Conservation (phyloP, 2,329 filamentous ascomycete species). For the Aureobasidium mangrovei region DNA sequence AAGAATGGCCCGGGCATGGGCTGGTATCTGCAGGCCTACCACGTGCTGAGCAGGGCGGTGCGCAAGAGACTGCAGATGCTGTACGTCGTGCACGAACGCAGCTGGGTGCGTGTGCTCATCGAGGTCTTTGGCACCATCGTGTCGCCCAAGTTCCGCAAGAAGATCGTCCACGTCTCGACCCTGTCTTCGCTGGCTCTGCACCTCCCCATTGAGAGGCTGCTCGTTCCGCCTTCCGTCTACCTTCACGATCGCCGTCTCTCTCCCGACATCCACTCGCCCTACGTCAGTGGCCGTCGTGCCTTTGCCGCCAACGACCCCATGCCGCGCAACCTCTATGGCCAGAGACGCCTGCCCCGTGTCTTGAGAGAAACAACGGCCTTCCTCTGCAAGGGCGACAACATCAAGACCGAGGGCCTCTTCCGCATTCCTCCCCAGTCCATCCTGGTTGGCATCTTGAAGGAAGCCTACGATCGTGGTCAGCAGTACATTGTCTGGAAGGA, state of each 20-base stretch:
- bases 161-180: constrained; percentile 48
- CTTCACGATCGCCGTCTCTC: constrained; percentile 44
- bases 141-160: constrained; percentile 48
- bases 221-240: constrained; percentile 47
- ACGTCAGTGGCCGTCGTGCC: constrained; percentile 37
- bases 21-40: constrained; percentile 51
- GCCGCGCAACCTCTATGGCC: constrained; percentile 36
- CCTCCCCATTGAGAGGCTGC: constrained; percentile 43
- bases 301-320: constrained; percentile 42
- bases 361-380: constrained; percentile 46
- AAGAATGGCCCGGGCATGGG: constrained; percentile 44
- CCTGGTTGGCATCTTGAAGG: constrained; percentile 42
- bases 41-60: constrained; percentile 45
- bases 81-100: constrained; percentile 50
- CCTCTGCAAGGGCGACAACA: constrained; percentile 39
- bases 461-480: constrained; percentile 48
- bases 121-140: constrained; percentile 50
- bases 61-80: constrained; percentile 47
- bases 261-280: constrained; percentile 39
- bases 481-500: constrained; percentile 47
- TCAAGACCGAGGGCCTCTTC: constrained; percentile 45
- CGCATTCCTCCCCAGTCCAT: constrained; percentile 44
- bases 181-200: constrained; percentile 42
- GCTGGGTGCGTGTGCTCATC: constrained; percentile 47
- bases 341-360: constrained; percentile 42